Base-by-base conservation (phyloP, 306 rosid species). In the Vigna radiata region DNA sequence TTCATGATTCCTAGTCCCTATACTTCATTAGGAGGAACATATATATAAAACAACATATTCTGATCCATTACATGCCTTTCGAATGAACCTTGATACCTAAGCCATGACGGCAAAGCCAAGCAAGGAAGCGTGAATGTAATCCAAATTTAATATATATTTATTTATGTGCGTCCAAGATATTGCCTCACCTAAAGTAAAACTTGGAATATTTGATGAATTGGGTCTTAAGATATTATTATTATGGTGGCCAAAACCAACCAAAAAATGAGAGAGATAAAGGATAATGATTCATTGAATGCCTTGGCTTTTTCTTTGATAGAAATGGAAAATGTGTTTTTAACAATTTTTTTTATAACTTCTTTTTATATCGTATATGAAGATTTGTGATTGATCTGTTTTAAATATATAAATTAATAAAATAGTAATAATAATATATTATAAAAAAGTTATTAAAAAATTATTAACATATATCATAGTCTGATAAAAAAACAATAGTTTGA, bases 71-170 rank as follows among this genome's bases (percentile, higher is more conserved):
- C 16, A 53, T 65, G 17, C 5, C 27, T 65, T 71, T 70, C 53
- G 53, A 31, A 63, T 37, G 6, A 52, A 12, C 31, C 63, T 70
- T 47, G 6, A 65, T 46, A 82, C 74, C 85, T 14, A 75, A 77
- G 70, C 77, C 59, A 58, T 54, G 48, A 73, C 86, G 83, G 77
- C 82, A 73, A 81, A 84, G 83, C 66, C 83, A 85, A 84, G 86
- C 73, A 86, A 87, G 13, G 46, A 41, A 41, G 47, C 75, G 75
- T 83, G 18, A 56, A 39, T 13, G 29, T 9, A 53, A 56, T 23
- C 27, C 3, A 61, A 16, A 63, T 15, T 21, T 21, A 21, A 21
- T 21, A 21, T 21, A 21, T 21, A 21, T 21, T 36, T 64, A 9
- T 36, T 36, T 64, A 9, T 36, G 43, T 36, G 73, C 41, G 1